Conservation (phyloP, 768 basidiomycete genomes). For the Roridomyces roridus region DNA sequence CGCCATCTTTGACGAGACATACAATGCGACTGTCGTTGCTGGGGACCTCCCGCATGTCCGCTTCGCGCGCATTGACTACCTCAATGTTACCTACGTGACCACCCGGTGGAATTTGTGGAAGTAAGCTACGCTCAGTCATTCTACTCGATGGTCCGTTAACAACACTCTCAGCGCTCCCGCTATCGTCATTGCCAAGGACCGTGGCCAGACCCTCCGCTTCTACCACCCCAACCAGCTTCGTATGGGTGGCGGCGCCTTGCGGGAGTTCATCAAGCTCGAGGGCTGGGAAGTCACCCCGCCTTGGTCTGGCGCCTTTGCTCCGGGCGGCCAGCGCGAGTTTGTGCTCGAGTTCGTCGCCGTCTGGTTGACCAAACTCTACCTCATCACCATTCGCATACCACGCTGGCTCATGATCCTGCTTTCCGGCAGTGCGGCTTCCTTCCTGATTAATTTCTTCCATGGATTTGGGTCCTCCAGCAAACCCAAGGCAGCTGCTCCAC, state of each 20-base stretch:
- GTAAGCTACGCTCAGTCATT: constrained; percentile 47
- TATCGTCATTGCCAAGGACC: constrained; percentile 71
- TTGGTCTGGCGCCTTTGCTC: constrained; percentile 74
- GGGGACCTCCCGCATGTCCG: constrained; percentile 74
- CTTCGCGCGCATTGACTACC: constrained; percentile 89
- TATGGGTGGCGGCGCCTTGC: constrained; percentile 63
- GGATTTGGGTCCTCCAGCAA: constrained; percentile 16
- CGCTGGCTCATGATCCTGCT: constrained; percentile 72
- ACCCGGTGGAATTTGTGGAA: constrained; percentile 89
- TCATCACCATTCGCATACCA: constrained; percentile 60
- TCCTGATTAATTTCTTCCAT: constrained; percentile 73
- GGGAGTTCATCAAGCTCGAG: constrained; percentile 69
- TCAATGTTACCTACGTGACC: constrained; percentile 82
- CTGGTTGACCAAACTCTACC: constrained; percentile 65
- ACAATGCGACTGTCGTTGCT: constrained; percentile 62
- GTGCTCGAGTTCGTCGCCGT: constrained; percentile 54
- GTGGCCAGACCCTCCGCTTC: constrained; percentile 84
- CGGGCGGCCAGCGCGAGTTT: constrained; percentile 73
- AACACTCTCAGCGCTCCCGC: constrained; percentile 68
- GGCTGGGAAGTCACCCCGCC: constrained; percentile 66
- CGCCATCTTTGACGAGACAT: constrained; percentile 75
- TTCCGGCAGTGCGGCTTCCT: constrained; percentile 70
- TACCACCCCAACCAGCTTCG: constrained; percentile 69
- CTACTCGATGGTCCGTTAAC: constrained; percentile 6
- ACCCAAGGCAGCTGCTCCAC: not conserved